These are phyloP conservation scores for Austroboletus niveus DNA, from an alignment of 1,284 basidiomycete genomes.

Conservation along the genomic window DNA sequence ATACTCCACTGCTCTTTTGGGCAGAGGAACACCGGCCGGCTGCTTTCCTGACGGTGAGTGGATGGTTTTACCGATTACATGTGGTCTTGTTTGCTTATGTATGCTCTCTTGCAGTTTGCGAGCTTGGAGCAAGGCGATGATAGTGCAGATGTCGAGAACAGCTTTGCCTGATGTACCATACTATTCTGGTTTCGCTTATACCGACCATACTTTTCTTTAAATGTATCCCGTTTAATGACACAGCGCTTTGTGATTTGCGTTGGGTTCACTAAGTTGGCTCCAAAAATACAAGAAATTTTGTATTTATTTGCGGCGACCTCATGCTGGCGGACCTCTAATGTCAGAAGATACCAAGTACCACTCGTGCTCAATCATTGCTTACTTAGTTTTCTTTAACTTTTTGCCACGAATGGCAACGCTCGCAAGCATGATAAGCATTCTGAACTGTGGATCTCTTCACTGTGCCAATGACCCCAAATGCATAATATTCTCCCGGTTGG, in stretches of 20 bases:
- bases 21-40: conserved; percentile 91
- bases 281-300: too few species aligned
- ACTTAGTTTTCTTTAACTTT: too few species aligned
- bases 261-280: too few species aligned
- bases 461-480: too few species aligned
- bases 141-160: conserved; percentile 89
- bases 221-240: conserved; percentile 10
- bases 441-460: too few species aligned
- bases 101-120: conserved; percentile 57
- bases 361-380: too few species aligned
- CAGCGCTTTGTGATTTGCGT: background rate
- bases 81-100: conserved; percentile 3
- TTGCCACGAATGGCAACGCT: too few species aligned
- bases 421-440: too few species aligned
- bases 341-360: too few species aligned
- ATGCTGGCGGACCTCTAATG: too few species aligned
- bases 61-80: background rate
- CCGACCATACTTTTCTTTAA: conserved; percentile 17
- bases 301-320: too few species aligned
- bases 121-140: conserved; percentile 83
- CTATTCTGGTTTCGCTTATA: background rate
- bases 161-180: conserved; percentile 55
- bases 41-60: conserved; percentile 81
- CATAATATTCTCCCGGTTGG: too few species aligned
- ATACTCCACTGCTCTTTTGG: conserved; percentile 95